phyloP scores from a whole-genome alignment of 768 basidiomycete species.

The Leucosporidium creatinivorum region DNA sequence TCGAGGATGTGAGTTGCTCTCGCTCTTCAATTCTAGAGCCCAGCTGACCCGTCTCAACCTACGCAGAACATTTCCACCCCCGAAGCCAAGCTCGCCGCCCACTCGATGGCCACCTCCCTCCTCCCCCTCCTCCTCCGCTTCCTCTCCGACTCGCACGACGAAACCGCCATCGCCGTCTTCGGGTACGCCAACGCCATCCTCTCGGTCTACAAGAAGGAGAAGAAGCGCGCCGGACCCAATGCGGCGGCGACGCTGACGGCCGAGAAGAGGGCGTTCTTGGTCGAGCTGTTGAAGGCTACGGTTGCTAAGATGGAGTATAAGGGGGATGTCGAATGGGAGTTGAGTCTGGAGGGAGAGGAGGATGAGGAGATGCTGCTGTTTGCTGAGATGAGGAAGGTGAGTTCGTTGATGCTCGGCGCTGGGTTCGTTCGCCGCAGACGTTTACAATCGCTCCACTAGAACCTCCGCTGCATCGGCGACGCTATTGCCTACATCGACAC shows the following conservation, averaged over 20 bases:
- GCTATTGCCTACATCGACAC: conserved; percentile 77
- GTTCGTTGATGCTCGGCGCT: conserved; percentile 18
- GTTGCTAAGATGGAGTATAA: conserved; percentile 89
- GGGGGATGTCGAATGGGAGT: conserved; percentile 48
- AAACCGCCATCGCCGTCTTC: conserved; percentile 77
- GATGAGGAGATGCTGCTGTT: conserved; percentile 88
- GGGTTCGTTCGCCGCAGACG: neutral
- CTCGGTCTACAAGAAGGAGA: conserved; percentile 60
- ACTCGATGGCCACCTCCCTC: conserved; percentile 37
- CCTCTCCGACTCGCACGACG: conserved; percentile 82
- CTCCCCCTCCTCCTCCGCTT: conserved; percentile 79
- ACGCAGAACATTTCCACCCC: neutral
- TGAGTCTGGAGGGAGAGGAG: conserved; percentile 53
- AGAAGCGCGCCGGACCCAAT: conserved; percentile 49
- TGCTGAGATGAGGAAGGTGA: conserved; percentile 73
- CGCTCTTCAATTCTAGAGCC: too few species aligned
- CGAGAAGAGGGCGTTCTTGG: conserved; percentile 65
- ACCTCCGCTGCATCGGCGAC: conserved; percentile 77
- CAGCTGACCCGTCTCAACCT: neutral
- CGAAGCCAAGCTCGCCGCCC: conserved; percentile 9
- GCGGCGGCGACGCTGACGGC: conserved; percentile 40
- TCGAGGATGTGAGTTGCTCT: conserved; percentile 55
- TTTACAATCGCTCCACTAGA: conserved; percentile 47
- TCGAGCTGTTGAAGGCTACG: conserved; percentile 66
- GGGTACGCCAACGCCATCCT: conserved; percentile 70